Base-by-base conservation (phyloP, 192 early-diverging fungal genomes). In the Cetraspora pellucida region DNA sequence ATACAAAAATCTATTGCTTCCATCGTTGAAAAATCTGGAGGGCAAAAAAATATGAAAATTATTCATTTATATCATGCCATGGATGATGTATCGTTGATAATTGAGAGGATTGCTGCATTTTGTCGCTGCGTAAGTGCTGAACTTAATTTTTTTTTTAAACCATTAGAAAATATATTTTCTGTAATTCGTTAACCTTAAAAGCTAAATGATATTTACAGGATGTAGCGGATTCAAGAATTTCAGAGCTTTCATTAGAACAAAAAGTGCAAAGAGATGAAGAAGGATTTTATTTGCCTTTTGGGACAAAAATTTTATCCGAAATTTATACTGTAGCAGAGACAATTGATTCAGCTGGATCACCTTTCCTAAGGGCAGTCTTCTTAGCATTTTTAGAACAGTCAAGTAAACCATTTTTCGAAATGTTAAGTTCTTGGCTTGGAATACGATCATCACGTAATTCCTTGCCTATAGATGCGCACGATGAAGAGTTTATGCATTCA, bases 221-320 rank as follows among this genome's bases (percentile, higher is more conserved):
- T 65, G 60, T 50, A 45, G 28, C n/a, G 25, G 23, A 43, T 37
- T 72, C 31, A 66, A 28, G 13, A 31, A 27, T 57, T 7, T 67
- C 13, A 73, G 31, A 9, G 3, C 55, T 66, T 21, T 43, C 70
- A 52, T 17, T 13, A 55, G 14, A 14, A 21, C 50, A 72, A 72
- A 52, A 72, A 57, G 55, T 43, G 14, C 57, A 82, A 63, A 17
- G 44, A 10, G 23, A 30, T 5, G 7, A 28, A 10, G 43, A 75
- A 54, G 81, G 81, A 58, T 82, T 81, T 30, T 80, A 80, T 70
- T 27, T 82, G 45, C 81, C 81, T 23, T 80, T 81, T 27, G 81
- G 81, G n/a, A 25, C 71, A 10, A 71, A 65, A 50, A 57, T 82
- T 45, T 45, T 82, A 23, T 78, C 79, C 11, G 50, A 76, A 27